phyloP scores from a whole-genome alignment of 2,329 filamentous ascomycete genomes.

The Beauveria asiatica region DNA sequence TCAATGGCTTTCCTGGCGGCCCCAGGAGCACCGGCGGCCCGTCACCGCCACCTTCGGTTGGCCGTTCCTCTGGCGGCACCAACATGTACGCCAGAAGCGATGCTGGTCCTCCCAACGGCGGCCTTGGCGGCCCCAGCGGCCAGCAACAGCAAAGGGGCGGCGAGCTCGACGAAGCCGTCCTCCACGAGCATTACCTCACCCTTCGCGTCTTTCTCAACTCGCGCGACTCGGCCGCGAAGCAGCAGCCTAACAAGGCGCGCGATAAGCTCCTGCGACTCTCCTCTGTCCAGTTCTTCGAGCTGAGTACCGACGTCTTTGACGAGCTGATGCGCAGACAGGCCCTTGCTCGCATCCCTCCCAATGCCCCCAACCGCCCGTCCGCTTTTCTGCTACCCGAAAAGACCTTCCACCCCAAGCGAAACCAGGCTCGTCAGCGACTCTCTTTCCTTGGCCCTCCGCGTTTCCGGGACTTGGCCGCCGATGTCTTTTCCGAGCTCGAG shows the following conservation, averaged over 20 bases:
- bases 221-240: conserved; percentile 68
- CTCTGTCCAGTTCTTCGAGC: conserved; percentile 87
- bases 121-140: conserved; percentile 12
- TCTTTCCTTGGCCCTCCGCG: conserved; percentile 79
- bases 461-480: conserved; percentile 86
- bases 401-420: conserved; percentile 91
- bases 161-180: conserved; percentile 54
- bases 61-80: conserved; percentile 74
- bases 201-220: conserved; percentile 68
- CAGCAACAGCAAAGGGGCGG: conserved; percentile 22
- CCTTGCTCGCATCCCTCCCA: conserved; percentile 45
- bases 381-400: conserved; percentile 74
- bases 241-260: conserved; percentile 77
- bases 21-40: conserved; percentile 54
- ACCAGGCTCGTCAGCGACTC: conserved; percentile 92
- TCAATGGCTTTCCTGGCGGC: conserved; percentile 51
- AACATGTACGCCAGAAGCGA: conserved; percentile 59
- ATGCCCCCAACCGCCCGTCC: conserved; percentile 49
- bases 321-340: conserved; percentile 83
- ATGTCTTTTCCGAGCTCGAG: conserved; percentile 93
- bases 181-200: conserved; percentile 74
- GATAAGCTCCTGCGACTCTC: conserved; percentile 91
- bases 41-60: conserved; percentile 83
- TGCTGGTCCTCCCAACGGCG: conserved; percentile 47
- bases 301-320: conserved; percentile 96